phyloP scores from a whole-genome alignment of 129 eudicot genomes.

The Sambucus nigra region DNA sequence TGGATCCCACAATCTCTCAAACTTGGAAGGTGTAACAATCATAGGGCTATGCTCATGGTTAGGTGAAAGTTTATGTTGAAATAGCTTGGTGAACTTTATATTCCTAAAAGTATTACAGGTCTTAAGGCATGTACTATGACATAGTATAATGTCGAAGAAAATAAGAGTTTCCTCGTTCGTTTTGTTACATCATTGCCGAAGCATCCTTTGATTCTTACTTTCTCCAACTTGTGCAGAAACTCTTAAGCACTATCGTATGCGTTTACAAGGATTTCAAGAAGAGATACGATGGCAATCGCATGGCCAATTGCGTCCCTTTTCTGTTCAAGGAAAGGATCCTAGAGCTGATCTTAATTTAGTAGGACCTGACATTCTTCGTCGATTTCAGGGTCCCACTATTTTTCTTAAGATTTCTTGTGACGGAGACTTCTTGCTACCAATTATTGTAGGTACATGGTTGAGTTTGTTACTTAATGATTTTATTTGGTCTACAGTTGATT shows the following conservation, averaged over 20 bases:
- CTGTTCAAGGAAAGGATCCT: constrained; percentile 33
- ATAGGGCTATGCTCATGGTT: no score
- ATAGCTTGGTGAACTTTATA: not conserved
- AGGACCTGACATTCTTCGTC: constrained; percentile 52
- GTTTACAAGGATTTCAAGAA: constrained; percentile 51
- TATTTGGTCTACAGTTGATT: not conserved
- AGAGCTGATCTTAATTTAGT: constrained; percentile 24
- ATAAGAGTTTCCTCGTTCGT: not conserved
- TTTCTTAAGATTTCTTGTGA: constrained; percentile 74
- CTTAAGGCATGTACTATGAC: not conserved
- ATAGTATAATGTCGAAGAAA: not conserved
- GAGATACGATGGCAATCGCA: constrained; percentile 34
- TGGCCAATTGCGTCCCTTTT: constrained; percentile 25
- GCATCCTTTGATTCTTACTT: not conserved
- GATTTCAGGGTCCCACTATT: constrained; percentile 55
- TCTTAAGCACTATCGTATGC: constrained; percentile 48
- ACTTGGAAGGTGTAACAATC: no score
- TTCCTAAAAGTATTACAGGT: not conserved
- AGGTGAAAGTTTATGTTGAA: no score
- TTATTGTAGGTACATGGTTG: constrained; percentile 49
- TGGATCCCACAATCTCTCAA: no score
- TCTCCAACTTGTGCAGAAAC: constrained; percentile 40
- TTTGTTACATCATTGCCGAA: not conserved
- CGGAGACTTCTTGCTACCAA: constrained; percentile 70
- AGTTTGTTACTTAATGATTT: not conserved